Percentiles rank a stretch among this genome's conserved stretches.
These are phyloP conservation scores for Fabrea salina DNA, from an alignment of 169 alveolate genomes.

Conservation along the genomic window DNA sequence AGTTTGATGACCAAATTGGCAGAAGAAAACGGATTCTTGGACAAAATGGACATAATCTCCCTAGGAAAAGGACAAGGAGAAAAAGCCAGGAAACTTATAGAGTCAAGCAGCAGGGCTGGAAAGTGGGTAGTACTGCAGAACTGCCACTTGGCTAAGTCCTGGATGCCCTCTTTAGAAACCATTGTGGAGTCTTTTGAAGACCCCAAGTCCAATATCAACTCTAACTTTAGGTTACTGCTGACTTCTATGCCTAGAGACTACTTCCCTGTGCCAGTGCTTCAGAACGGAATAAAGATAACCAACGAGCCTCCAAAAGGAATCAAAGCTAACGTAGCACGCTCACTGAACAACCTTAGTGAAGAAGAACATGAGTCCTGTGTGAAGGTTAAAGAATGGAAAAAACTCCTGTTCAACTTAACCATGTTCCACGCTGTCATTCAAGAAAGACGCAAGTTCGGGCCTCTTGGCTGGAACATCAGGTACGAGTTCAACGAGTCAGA, in stretches of 20 bases:
- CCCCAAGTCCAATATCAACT: conserved; percentile 15
- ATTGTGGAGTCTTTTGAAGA: conserved; percentile 46
- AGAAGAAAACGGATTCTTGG: conserved; percentile 53
- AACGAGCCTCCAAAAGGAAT: conserved; percentile 87
- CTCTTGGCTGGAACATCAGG: conserved; percentile 91
- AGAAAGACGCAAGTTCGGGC: conserved; percentile 93
- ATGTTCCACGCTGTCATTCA: conserved; percentile 89
- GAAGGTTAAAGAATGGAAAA: conserved; percentile 71
- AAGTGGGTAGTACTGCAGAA: conserved; percentile 83
- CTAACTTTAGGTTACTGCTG: conserved; percentile 80
- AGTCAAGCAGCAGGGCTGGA: conserved; percentile 66
- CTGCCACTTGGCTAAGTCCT: conserved; percentile 86
- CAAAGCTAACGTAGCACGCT: conserved; percentile 79
- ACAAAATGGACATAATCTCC: conserved; percentile 69
- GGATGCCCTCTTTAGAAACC: conserved; percentile 82
- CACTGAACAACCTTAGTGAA: conserved; percentile 55
- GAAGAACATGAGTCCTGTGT: conserved; percentile 70
- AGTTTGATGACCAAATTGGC: conserved; percentile 78
- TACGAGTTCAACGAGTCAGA: conserved; percentile 93
- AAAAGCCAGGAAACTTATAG: conserved; percentile 72
- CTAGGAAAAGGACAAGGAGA: conserved; percentile 88
- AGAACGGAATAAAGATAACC: conserved; percentile 84
- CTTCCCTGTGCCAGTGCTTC: conserved; percentile 83
- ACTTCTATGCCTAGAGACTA: conserved; percentile 87
- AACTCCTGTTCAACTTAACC: conserved; percentile 65